A percentile compares a stretch with the other conserved stretches of the same genome.
Conservation (phyloP, 257 asterid species). For the Scutellaria baicalensis region DNA sequence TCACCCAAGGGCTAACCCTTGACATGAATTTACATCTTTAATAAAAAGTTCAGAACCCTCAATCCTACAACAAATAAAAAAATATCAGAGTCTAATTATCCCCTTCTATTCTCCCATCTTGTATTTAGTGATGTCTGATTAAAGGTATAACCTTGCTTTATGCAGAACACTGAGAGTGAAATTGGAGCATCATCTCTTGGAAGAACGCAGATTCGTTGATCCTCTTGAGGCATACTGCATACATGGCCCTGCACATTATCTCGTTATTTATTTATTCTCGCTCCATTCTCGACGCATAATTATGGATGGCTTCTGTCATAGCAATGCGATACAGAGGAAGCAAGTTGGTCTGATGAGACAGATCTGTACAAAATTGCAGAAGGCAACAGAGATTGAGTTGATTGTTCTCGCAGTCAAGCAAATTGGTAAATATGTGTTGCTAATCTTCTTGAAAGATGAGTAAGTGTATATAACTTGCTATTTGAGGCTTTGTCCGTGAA, state of each 20-base stretch:
- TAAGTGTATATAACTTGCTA: conserved; percentile 46
- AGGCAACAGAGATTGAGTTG: background rate
- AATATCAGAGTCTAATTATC: too few relatives aligned
- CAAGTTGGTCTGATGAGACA: background rate
- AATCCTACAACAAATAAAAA: too few relatives aligned
- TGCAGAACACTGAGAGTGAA: conserved; percentile 83
- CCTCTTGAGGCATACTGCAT: background rate
- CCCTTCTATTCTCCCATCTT: background rate
- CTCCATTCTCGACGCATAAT: background rate
- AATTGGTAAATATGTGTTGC: conserved; percentile 8
- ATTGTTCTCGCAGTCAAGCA: conserved; percentile 12
- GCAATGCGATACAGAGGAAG: background rate
- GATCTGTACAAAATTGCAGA: background rate
- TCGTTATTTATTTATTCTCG: background rate
- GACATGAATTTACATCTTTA: too few relatives aligned
- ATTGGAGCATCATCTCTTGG: conserved; percentile 91
- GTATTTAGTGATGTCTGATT: background rate
- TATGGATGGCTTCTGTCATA: background rate
- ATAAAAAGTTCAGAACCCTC: too few relatives aligned
- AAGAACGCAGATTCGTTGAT: conserved; percentile 81
- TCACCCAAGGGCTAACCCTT: too few relatives aligned
- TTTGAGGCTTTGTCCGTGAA: conserved; percentile 15
- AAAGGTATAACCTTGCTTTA: background rate
- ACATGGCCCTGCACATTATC: background rate
- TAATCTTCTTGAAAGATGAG: background rate